phyloP scores from a whole-genome alignment of 768 basidiomycete genomes.

The Chalciporus piperatus region DNA sequence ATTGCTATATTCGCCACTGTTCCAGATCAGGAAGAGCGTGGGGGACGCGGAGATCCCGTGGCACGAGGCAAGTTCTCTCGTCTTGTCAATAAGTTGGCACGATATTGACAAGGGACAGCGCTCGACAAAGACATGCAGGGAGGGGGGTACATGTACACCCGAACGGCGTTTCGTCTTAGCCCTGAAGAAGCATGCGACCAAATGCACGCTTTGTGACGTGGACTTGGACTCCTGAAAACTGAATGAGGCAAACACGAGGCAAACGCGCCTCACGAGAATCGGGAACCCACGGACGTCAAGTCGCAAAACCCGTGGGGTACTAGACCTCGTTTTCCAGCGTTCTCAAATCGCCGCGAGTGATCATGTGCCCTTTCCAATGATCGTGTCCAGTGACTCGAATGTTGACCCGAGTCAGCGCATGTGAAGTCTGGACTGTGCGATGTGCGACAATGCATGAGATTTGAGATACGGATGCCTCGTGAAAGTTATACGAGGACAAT shows the following conservation, averaged over 20 bases:
- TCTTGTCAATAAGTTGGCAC: too few relatives aligned
- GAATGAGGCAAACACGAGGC: background rate
- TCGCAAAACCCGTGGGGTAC: background rate
- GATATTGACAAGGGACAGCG: too few relatives aligned
- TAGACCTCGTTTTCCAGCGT: background rate
- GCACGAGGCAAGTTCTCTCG: background rate
- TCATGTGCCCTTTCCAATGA: too few relatives aligned
- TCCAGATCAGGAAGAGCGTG: background rate
- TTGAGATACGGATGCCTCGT: background rate
- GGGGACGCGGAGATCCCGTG: background rate
- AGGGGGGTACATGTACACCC: too few relatives aligned
- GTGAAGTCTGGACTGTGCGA: too few relatives aligned
- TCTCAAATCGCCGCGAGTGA: background rate
- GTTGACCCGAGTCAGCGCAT: too few relatives aligned
- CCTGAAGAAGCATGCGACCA: background rate
- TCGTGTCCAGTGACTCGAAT: too few relatives aligned
- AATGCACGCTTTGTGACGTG: background rate
- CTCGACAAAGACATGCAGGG: background rate
- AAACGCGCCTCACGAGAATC: background rate
- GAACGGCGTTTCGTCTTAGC: too few relatives aligned
- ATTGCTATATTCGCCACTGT: background rate
- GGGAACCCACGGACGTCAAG: background rate
- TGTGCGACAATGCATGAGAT: too few relatives aligned
- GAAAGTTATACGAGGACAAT: conserved; percentile 14
- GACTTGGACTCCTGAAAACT: background rate